Evolutionary conservation across 805 yeast genomes (phyloP), one percentile per base, ranked within the genome.

Genomic region (Barnettozyma sucrosica): DNA sequence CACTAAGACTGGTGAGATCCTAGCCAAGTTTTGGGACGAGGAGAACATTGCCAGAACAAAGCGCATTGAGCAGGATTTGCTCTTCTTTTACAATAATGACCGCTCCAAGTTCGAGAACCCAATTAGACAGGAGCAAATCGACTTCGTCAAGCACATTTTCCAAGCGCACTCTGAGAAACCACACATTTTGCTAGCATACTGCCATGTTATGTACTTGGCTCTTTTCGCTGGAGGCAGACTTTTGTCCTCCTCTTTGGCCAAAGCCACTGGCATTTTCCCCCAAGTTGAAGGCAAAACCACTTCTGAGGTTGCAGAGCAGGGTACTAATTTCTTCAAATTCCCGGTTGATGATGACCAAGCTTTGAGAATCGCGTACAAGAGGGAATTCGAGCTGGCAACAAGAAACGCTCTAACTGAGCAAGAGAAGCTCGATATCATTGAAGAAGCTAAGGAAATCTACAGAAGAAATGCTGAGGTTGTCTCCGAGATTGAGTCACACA

Each of bases 151-250:
- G 34, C 89, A 83, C 61, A 84, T 87, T 47, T 66, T 70, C 34
- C 62, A 66, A 42, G 73, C 72, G 8, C 75, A 84, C 32, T 60
- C 59, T 38, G 80, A 75, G 40, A 81, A 83, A 58, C 95, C 96
- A 7, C 78, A 84, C 55, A 65, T 85, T 19, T 65, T 87, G 33
- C 69, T 87, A 41, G 93, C 95, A 5, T 87, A 87, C 64, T 79
- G 88, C 69, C 96, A 87, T 62, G 93, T 85, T 42, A 75, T 87
- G 79, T 87, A 87, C 66, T 68, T 87, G 59, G 95, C 93, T 0
- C 73, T 87, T 44, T 87, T 87, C 68, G 95, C 95, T 2, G 96
- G 96, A 44, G 95, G 95, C 16, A 72, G 81, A 52, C 71, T 87
- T 30, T 74, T 88, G 79, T 70, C 83, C 50, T 80, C 89, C 0